Conservation (phyloP, 352 stramenopile genomes). For the Pilasporangium apinafurcum region DNA sequence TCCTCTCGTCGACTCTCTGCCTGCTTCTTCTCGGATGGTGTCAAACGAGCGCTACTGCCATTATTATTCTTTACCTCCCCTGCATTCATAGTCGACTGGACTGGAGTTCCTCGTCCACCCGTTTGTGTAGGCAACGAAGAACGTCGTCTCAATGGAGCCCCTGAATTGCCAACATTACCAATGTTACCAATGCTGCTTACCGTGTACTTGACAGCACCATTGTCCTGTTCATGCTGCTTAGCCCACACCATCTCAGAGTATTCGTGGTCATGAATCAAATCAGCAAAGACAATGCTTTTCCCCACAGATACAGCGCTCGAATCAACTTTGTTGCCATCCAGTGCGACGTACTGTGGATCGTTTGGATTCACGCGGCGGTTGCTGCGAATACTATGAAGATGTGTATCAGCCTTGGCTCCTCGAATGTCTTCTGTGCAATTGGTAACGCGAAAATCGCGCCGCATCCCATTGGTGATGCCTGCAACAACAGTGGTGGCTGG, state of each 20-base stretch:
- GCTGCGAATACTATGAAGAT: conserved; percentile 62
- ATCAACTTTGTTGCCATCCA: conserved; percentile 57
- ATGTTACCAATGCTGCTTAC: conserved; percentile 56
- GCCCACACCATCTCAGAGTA: conserved; percentile 13
- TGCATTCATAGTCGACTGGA: conserved; percentile 3
- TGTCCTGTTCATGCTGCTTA: conserved; percentile 14
- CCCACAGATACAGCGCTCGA: conserved; percentile 56
- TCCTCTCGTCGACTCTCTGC: conserved; percentile 32
- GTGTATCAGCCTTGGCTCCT: conserved; percentile 54
- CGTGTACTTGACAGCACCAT: conserved; percentile 21
- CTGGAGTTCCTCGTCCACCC: conserved; percentile 17
- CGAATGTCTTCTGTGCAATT: conserved; percentile 62
- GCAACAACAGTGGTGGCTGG: conserved; percentile 45
- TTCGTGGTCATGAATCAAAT: conserved; percentile 43
- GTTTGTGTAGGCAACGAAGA: no score
- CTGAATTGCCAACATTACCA: no score
- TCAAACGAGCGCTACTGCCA: conserved; percentile 13
- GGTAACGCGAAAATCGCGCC: conserved; percentile 44
- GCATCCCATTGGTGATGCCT: conserved; percentile 49
- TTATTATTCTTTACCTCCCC: conserved; percentile 3
- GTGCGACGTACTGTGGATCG: conserved; percentile 42
- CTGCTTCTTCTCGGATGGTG: conserved; percentile 35
- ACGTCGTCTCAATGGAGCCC: conserved; percentile 6
- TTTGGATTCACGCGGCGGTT: conserved; percentile 64
- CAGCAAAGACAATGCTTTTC: conserved; percentile 65